A percentile compares a stretch with the other conserved stretches of the same genome.
phyloP scores from a whole-genome alignment of 202 grass and related monocot genomes.

The Saccharum hybrid region DNA sequence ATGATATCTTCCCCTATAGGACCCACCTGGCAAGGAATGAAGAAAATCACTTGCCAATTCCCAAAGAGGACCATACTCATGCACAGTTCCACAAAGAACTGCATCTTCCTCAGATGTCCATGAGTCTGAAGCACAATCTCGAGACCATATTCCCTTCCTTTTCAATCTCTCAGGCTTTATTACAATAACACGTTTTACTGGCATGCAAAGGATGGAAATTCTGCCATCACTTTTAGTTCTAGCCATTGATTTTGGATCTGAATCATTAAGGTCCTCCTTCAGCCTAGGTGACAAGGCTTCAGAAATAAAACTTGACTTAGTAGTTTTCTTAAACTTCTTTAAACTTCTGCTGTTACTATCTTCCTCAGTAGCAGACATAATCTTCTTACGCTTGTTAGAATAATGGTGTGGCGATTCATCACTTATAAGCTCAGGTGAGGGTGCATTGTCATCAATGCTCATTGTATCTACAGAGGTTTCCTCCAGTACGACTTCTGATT shows the following conservation, averaged over 20 bases:
- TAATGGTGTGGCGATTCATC: constrained; percentile 62
- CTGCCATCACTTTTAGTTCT: constrained; percentile 60
- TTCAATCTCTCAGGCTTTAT: constrained; percentile 91
- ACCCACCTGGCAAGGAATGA: constrained; percentile 64
- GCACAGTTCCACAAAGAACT: constrained; percentile 74
- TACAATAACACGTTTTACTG: constrained; percentile 79
- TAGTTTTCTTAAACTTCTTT: constrained; percentile 80
- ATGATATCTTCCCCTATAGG: constrained; percentile 78
- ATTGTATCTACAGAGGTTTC: constrained; percentile 74
- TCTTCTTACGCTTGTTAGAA: constrained; percentile 75
- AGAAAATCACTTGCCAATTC: constrained; percentile 81
- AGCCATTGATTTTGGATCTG: constrained; percentile 49
- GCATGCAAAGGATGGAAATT: constrained; percentile 61
- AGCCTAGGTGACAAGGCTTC: constrained; percentile 57
- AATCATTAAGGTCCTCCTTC: constrained; percentile 57
- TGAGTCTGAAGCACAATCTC: constrained; percentile 66
- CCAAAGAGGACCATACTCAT: constrained; percentile 91
- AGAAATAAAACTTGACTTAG: constrained; percentile 51
- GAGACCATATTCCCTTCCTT: constrained; percentile 82
- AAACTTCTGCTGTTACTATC: constrained; percentile 57
- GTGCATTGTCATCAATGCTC: constrained; percentile 71
- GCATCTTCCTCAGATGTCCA: constrained; percentile 95
- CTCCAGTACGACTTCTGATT: constrained; percentile 67
- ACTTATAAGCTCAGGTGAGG: constrained; percentile 72
- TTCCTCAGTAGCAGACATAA: constrained; percentile 55